Evolutionary conservation across 1,284 basidiomycete species (phyloP), one percentile per base, ranked within the genome.

Genomic region (Trametes versicolor): DNA sequence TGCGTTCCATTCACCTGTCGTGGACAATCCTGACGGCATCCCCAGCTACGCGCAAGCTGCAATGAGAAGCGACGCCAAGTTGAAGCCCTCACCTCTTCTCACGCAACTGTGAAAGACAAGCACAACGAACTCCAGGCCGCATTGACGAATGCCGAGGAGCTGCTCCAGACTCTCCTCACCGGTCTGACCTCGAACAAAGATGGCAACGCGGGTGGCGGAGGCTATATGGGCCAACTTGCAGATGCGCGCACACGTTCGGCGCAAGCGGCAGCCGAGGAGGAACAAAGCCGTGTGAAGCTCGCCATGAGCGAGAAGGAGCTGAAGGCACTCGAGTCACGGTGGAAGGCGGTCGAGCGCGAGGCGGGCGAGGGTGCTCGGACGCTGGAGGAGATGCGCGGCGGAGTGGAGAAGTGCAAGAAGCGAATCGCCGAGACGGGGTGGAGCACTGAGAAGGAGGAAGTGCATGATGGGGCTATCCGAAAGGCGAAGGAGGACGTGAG

Each of bases 221-320:
- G 97, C 0, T 99, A 98, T 78, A 92, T 99, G 88, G 98, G 97
- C 32, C 96, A 98, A 76, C 87, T 99, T 29, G 94, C 96, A 2
- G 91, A 94, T n/a, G 95, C 96, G 0, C 89, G 90, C 68, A 87
- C 88, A 1, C 87, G 89, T 10, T 82, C 93, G 1, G 89, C 95
- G 0, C 90, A 94, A 50, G 92, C 92, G 0, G 82, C 86, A 7
- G 92, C 96, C 0, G 96, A 97, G 73, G 93, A 95, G 63, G 91
- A 98, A 74, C 96, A 98, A 75, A 87, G 85, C 66, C 90, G 89
- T 62, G 84, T 92, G 55, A 92, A 93, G 75, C 88, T 98, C 47
- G 85, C 80, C 0, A 92, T 97, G 83, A 84, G 86, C 43, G 87
- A 95, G 78, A 91, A 91, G 71, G 96, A 98, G 76, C 79, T 98